Percentiles rank a stretch among this genome's conserved stretches.
phyloP scores from a whole-genome alignment of 2,329 filamentous ascomycete species.

The Aspergillus quadrilineatus region DNA sequence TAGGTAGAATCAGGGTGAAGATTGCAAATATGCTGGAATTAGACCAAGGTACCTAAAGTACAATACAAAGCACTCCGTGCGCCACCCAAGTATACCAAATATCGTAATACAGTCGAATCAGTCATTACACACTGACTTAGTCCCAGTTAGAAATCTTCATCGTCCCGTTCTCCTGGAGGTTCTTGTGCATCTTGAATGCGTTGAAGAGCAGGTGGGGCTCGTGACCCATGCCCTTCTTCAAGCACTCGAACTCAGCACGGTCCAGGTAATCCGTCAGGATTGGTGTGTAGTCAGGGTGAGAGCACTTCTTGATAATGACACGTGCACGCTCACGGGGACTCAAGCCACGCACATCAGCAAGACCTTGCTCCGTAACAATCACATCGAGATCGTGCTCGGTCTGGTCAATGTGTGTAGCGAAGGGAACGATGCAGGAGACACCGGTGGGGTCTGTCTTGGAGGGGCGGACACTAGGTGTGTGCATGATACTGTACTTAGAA shows the following conservation, averaged over 20 bases:
- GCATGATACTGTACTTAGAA: slow-evolving; percentile 88
- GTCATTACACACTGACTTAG: slow-evolving; percentile 20
- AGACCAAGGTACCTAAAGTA: not conserved
- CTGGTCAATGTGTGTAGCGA: slow-evolving; percentile 90
- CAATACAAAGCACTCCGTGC: not conserved
- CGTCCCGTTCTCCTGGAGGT: slow-evolving; percentile 75
- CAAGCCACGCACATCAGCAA: slow-evolving; percentile 81
- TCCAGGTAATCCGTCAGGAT: slow-evolving; percentile 82
- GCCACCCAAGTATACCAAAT: not conserved
- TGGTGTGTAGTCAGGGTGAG: slow-evolving; percentile 79
- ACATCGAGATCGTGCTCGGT: slow-evolving; percentile 91
- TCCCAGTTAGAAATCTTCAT: slow-evolving; percentile 79
- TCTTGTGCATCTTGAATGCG: slow-evolving; percentile 85
- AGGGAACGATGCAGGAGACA: slow-evolving; percentile 85
- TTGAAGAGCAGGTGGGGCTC: slow-evolving; percentile 87
- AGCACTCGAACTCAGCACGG: slow-evolving; percentile 80
- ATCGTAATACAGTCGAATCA: not conserved
- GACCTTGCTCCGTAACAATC: slow-evolving; percentile 74
- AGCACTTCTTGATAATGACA: slow-evolving; percentile 83
- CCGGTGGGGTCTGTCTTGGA: slow-evolving; percentile 80
- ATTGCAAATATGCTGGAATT: not conserved
- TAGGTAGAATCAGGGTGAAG: not conserved
- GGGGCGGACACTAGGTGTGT: slow-evolving; percentile 78
- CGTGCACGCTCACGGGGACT: slow-evolving; percentile 75
- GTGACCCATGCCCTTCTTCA: slow-evolving; percentile 84